These are phyloP conservation scores for Fistulinella prunicolor DNA, from an alignment of 768 basidiomycete genomes.

Conservation along the genomic window DNA sequence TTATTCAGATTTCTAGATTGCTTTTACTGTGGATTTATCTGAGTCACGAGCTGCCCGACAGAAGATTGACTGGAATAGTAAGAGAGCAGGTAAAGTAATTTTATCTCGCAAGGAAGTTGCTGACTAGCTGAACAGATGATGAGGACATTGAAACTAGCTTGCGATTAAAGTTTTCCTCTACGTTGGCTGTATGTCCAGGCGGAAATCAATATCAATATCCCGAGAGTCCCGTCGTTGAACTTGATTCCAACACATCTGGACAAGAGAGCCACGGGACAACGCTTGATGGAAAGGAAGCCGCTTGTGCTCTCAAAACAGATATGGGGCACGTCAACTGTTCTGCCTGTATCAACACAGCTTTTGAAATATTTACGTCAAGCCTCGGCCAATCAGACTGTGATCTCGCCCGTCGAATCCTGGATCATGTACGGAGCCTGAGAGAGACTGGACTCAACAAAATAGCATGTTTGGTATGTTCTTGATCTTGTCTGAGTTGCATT, in stretches of 20 bases:
- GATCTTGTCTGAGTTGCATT: neutral
- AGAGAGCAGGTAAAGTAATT: constrained; percentile 66
- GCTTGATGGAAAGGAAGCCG: constrained; percentile 41
- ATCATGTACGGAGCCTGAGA: constrained; percentile 10
- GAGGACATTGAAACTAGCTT: constrained; percentile 78
- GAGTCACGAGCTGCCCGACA: constrained; percentile 54
- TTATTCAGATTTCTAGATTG: constrained; percentile 46
- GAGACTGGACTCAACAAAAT: constrained; percentile 29
- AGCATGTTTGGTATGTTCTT: constrained; percentile 31
- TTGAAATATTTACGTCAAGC: constrained; percentile 17
- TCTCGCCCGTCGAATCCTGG: constrained; percentile 17
- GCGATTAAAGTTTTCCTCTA: constrained; percentile 39
- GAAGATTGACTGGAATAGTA: constrained; percentile 79
- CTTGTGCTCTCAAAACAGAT: constrained; percentile 40
- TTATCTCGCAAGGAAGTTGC: neutral
- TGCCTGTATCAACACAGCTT: constrained; percentile 26
- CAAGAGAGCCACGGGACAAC: constrained; percentile 43
- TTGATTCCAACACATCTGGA: constrained; percentile 13
- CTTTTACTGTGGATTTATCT: constrained; percentile 68
- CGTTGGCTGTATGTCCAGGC: constrained; percentile 10
- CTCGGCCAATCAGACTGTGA: constrained; percentile 21
- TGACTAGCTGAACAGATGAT: constrained; percentile 53
- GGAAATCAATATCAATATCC: constrained; percentile 10
- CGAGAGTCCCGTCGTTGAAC: constrained; percentile 12
- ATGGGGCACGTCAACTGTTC: constrained; percentile 32